These are phyloP conservation scores for Cordyceps militaris DNA, from an alignment of 2,329 filamentous ascomycete species.

Conservation along the genomic window DNA sequence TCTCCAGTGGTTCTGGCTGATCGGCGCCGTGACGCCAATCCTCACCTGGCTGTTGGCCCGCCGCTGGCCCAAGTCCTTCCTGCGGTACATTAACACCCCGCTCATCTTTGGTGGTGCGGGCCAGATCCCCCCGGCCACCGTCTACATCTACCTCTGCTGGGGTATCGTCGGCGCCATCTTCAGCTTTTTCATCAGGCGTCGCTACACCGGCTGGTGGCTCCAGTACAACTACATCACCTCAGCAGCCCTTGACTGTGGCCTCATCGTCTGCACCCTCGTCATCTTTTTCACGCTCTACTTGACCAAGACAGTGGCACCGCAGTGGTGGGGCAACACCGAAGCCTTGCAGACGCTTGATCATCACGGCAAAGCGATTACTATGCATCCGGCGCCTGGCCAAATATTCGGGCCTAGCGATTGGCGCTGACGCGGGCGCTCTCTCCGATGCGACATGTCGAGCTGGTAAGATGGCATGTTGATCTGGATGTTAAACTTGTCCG, in stretches of 20 bases:
- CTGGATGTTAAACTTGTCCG: neutral
- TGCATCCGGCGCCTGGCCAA: conserved; percentile 33
- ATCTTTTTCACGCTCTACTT: conserved; percentile 64
- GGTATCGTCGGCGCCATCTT: conserved; percentile 60
- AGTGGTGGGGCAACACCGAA: conserved; percentile 56
- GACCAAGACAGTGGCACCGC: conserved; percentile 45
- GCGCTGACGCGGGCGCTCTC: conserved; percentile 26
- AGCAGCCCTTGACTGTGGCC: conserved; percentile 61
- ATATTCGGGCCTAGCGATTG: conserved; percentile 46
- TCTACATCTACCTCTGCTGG: conserved; percentile 67
- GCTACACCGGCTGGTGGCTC: conserved; percentile 66
- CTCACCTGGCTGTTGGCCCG: conserved; percentile 57
- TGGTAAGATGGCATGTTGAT: too few relatives aligned
- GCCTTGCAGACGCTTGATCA: conserved; percentile 42
- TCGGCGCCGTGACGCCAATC: conserved; percentile 56
- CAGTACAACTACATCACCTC: conserved; percentile 73
- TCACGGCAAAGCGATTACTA: conserved; percentile 35
- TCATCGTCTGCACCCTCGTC: conserved; percentile 58
- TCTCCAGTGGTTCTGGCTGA: conserved; percentile 65
- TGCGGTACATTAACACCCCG: conserved; percentile 61
- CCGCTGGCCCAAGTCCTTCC: conserved; percentile 51
- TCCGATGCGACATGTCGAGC: neutral
- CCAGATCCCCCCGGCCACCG: conserved; percentile 60
- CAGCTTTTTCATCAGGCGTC: conserved; percentile 59
- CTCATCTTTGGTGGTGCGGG: conserved; percentile 60